Evolutionary conservation across 352 stramenopile genomes (phyloP).

Genomic region (Pelagophyceae sp.): DNA sequence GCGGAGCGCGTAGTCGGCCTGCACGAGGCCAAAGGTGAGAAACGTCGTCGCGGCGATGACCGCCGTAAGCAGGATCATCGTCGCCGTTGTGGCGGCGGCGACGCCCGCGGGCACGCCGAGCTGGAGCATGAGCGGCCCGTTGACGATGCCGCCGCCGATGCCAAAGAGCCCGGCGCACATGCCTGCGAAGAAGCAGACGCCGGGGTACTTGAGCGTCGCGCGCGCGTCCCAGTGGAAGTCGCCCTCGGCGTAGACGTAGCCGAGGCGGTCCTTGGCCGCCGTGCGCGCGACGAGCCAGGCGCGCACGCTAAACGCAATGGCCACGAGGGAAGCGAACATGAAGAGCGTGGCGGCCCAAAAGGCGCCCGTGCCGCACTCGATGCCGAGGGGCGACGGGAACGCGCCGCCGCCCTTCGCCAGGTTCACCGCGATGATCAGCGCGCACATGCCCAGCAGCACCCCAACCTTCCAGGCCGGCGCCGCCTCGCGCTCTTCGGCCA

Average conservation of each 20-base stretch:
- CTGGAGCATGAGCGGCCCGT: conserved; percentile 90
- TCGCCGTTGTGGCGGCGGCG: conserved; percentile 78
- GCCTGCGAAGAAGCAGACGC: conserved; percentile 79
- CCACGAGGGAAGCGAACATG: conserved; percentile 63
- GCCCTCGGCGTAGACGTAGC: conserved; percentile 84
- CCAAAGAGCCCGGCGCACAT: conserved; percentile 87
- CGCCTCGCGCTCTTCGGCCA: conserved; percentile 48
- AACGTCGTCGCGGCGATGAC: conserved; percentile 89
- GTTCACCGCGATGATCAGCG: conserved; percentile 76
- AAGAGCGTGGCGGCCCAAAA: conserved; percentile 81
- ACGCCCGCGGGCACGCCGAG: conserved; percentile 82
- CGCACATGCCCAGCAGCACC: conserved; percentile 69
- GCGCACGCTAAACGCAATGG: conserved; percentile 47
- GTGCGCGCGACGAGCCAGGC: conserved; percentile 41
- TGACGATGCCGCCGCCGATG: conserved; percentile 91
- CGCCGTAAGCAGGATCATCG: conserved; percentile 77
- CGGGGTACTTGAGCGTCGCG: conserved; percentile 81
- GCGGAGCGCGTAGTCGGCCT: conserved; percentile 73
- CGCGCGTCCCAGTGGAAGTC: conserved; percentile 84
- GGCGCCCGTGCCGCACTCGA: conserved; percentile 72
- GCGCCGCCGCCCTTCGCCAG: conserved; percentile 76
- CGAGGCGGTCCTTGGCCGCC: conserved; percentile 35
- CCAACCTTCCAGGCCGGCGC: conserved; percentile 60
- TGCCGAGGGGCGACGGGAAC: conserved; percentile 76
- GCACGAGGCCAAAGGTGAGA: conserved; percentile 79